phyloP scores from a whole-genome alignment of 2,329 filamentous ascomycete species.

The Blastomyces parvus region DNA sequence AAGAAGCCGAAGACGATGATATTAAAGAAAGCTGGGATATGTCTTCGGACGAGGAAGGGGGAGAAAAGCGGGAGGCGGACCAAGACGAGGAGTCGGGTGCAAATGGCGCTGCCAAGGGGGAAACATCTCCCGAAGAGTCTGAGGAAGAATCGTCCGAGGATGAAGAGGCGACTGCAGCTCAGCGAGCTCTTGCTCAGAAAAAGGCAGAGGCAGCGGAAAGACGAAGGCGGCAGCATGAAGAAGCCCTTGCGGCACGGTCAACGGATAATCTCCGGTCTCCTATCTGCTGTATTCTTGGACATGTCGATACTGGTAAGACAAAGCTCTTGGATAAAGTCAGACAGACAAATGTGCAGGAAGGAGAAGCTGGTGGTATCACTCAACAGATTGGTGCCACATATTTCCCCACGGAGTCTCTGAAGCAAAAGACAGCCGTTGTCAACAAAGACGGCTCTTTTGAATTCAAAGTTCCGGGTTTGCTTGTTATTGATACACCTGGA shows the following conservation, averaged over 20 bases:
- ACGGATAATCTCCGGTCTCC: constrained; percentile 92
- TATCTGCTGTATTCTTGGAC: constrained; percentile 98
- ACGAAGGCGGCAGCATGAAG: constrained; percentile 81
- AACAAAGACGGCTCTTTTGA: constrained; percentile 85
- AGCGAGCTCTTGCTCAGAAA: constrained; percentile 61
- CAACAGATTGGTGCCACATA: constrained; percentile 99
- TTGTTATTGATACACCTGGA: constrained; percentile 96
- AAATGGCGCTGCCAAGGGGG: constrained; percentile 13
- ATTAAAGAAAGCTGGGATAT: constrained; percentile 96
- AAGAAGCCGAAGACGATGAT: constrained; percentile 63
- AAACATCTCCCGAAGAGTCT: constrained; percentile 44
- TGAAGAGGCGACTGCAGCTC: constrained; percentile 63
- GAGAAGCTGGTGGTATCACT: constrained; percentile 97
- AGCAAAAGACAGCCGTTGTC: constrained; percentile 85
- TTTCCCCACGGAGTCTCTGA: constrained; percentile 89
- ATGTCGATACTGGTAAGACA: constrained; percentile 99
- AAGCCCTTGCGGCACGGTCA: constrained; percentile 79
- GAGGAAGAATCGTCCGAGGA: constrained; percentile 57
- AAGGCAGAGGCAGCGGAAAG: constrained; percentile 86
- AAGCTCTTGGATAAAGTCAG: constrained; percentile 97
- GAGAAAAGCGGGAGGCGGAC: constrained; percentile 44
- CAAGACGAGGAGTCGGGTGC: constrained; percentile 21
- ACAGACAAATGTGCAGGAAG: constrained; percentile 97
- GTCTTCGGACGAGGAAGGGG: constrained; percentile 49
- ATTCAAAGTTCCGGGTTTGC: constrained; percentile 92